Conservation (phyloP, 257 asterid species). For the Handroanthus guayacan region DNA sequence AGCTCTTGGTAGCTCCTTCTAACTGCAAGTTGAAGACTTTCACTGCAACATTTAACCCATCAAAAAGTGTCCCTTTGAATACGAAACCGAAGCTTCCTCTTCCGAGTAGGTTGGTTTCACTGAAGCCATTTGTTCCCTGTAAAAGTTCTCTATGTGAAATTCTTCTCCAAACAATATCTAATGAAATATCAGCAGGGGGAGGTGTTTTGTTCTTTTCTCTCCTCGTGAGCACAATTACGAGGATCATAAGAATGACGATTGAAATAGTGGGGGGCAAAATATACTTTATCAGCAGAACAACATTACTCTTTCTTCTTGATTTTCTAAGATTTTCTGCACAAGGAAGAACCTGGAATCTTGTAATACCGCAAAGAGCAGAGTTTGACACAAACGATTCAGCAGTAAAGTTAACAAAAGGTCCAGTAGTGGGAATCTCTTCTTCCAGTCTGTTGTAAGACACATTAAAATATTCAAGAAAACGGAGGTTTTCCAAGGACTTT, state of each 20-base stretch:
- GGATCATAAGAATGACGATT: background rate
- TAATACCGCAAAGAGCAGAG: background rate
- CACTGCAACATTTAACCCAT: conserved; percentile 41
- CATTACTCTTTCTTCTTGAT: background rate
- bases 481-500: conserved; percentile 29
- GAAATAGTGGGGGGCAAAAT: background rate
- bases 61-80: conserved; percentile 38
- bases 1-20: conserved; percentile 39
- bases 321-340: background rate
- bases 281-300: conserved; percentile 1
- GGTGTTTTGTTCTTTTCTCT: background rate
- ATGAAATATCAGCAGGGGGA: background rate
- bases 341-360: conserved; percentile 13
- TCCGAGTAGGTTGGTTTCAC: conserved; percentile 37
- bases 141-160: conserved; percentile 43
- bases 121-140: conserved; percentile 31
- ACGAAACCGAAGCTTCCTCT: conserved; percentile 39
- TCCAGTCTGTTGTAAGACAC: conserved; percentile 33
- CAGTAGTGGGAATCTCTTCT: conserved; percentile 25
- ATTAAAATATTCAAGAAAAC: conserved; percentile 30
- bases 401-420: background rate
- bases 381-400: no score
- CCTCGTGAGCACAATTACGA: conserved; percentile 22
- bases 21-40: conserved; percentile 43
- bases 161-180: conserved; percentile 32